Conservation (phyloP, 2,329 filamentous ascomycete genomes). For the Aspergillus tamarii region DNA sequence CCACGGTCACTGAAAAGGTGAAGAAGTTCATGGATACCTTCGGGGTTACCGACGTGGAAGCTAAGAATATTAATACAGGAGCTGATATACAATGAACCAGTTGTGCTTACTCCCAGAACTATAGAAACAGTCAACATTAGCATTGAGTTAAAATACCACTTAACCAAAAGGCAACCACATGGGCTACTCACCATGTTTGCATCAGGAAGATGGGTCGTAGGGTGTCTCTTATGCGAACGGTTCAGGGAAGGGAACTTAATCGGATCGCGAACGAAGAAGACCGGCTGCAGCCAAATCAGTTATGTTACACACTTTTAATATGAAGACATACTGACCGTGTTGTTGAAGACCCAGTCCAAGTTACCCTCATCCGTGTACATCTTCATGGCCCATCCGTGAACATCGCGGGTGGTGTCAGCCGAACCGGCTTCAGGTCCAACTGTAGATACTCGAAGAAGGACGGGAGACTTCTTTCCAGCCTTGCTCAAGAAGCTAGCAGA, state of each 20-base stretch:
- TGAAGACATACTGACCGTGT: slow-evolving; percentile 56
- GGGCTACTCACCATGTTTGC: slow-evolving; percentile 28
- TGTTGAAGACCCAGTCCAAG: slow-evolving; percentile 74
- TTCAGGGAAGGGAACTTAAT: slow-evolving; percentile 73
- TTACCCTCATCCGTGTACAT: slow-evolving; percentile 77
- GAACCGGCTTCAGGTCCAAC: slow-evolving; percentile 72
- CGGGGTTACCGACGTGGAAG: slow-evolving; percentile 53
- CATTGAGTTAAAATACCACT: neutral
- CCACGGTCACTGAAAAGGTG: slow-evolving; percentile 66
- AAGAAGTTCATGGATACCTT: slow-evolving; percentile 64
- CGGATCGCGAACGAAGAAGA: slow-evolving; percentile 71
- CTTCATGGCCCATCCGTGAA: slow-evolving; percentile 74
- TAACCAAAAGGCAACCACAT: neutral
- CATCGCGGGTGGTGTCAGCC: slow-evolving; percentile 76
- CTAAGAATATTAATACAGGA: slow-evolving; percentile 8
- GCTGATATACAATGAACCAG: neutral
- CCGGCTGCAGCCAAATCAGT: slow-evolving; percentile 46
- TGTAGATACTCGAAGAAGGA: slow-evolving; percentile 69
- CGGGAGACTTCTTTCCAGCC: slow-evolving; percentile 57
- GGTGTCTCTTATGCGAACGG: slow-evolving; percentile 69
- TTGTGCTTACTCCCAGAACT: slow-evolving; percentile 10
- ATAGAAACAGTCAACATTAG: neutral
- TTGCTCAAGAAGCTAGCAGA: slow-evolving; percentile 57
- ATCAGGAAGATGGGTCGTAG: slow-evolving; percentile 27
- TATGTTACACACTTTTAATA: no score